A percentile compares a stretch with the other conserved stretches of the same genome.
These are phyloP conservation scores for Dactylis glomerata DNA, from an alignment of 176 grass and related monocot genomes.

Conservation along the genomic window DNA sequence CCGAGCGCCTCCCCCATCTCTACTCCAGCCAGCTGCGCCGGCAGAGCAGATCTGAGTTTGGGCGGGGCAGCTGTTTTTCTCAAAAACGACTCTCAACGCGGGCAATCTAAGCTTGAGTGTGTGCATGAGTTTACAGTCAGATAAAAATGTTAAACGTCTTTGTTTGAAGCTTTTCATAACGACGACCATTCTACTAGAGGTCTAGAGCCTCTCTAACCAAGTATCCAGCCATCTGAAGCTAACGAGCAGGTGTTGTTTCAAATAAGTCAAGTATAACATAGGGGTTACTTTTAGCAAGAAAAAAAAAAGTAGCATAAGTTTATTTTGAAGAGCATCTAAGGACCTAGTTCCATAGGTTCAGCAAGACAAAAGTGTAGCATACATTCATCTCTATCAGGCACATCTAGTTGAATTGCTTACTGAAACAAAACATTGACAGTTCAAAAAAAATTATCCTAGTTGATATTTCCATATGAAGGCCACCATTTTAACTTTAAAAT, in stretches of 20 bases:
- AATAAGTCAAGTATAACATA: neutral
- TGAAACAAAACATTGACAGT: neutral
- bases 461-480: conserved; percentile 9
- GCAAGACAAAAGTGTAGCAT: neutral
- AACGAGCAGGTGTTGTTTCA: neutral
- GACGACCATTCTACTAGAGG: neutral
- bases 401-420: neutral
- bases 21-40: no score
- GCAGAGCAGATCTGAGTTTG: no score
- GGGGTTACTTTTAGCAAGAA: neutral
- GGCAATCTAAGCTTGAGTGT: neutral
- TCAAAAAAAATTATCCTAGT: conserved; percentile 5
- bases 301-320: neutral
- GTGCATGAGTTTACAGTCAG: neutral
- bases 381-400: neutral
- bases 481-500: neutral
- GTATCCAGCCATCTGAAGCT: neutral
- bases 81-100: no score
- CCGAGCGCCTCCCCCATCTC: no score
- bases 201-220: neutral
- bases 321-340: no score
- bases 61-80: no score
- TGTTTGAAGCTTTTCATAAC: conserved; percentile 9
- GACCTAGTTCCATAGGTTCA: no score
- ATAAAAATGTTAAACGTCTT: neutral